Evolutionary conservation across 1,284 basidiomycete genomes (phyloP).

Genomic region (Ganoderma boninense): DNA sequence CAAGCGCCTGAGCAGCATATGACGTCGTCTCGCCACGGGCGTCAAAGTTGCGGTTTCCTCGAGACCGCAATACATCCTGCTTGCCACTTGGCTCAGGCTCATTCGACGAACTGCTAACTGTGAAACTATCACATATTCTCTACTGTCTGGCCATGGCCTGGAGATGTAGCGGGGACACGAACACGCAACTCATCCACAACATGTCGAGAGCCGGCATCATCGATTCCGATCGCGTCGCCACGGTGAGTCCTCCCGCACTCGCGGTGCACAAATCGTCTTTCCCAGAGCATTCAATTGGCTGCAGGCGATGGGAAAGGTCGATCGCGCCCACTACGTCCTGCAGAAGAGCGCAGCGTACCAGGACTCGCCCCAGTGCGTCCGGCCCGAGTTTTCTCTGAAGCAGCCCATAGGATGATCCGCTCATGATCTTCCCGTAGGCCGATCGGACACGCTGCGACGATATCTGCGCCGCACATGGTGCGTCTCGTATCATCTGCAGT

Average conservation of each 20-base stretch:
- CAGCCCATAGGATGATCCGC: conserved; percentile 4
- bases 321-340: conserved; percentile 78
- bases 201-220: conserved; percentile 66
- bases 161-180: conserved; percentile 75
- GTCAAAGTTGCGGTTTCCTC: not conserved
- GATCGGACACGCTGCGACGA: conserved; percentile 86
- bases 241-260: conserved; percentile 27
- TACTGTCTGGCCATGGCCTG: conserved; percentile 68
- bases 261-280: not conserved
- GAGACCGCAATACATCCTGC: not conserved
- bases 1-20: not conserved
- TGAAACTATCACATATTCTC: not conserved
- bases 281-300: not conserved
- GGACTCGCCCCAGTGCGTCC: conserved; percentile 79
- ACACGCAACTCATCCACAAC: conserved; percentile 78
- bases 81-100: not conserved
- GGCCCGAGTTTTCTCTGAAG: conserved; percentile 32
- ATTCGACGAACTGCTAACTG: not conserved
- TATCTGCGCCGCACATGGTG: conserved; percentile 93
- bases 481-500: conserved; percentile 10
- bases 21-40: not conserved
- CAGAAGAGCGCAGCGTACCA: conserved; percentile 67
- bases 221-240: conserved; percentile 55
- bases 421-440: conserved; percentile 49
- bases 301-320: conserved; percentile 78